Conservation (phyloP, 371 early-diverging fungal genomes). For the Zancudomyces culisetae region DNA sequence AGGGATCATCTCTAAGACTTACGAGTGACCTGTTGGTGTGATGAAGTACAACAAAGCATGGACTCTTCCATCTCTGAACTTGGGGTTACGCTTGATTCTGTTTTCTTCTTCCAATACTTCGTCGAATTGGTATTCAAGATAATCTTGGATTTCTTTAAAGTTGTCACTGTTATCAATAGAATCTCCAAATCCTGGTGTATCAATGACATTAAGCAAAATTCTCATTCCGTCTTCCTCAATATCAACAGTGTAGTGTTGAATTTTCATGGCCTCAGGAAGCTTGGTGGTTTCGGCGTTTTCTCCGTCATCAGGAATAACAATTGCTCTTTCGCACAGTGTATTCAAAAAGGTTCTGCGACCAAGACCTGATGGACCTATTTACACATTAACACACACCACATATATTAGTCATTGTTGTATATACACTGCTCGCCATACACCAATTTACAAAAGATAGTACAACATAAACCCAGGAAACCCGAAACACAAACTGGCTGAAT, state of each 20-base stretch:
- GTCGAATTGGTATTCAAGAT: conserved; percentile 80
- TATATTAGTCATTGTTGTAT: too few species aligned
- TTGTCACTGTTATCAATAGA: conserved; percentile 72
- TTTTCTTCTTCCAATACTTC: conserved; percentile 73
- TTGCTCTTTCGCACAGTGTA: conserved; percentile 70
- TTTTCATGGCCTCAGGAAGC: conserved; percentile 73
- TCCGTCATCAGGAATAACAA: conserved; percentile 47
- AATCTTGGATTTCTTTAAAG: conserved; percentile 44
- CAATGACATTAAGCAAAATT: conserved; percentile 78
- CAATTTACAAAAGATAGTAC: too few species aligned
- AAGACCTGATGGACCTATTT: conserved; percentile 38
- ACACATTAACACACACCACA: background rate
- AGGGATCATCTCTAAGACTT: too few species aligned
- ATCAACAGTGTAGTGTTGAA: conserved; percentile 59
- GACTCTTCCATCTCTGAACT: conserved; percentile 91
- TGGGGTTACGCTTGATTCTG: conserved; percentile 79
- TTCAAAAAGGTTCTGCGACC: conserved; percentile 96
- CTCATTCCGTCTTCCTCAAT: conserved; percentile 91
- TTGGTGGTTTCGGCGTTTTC: conserved; percentile 67
- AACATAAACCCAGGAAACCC: too few species aligned
- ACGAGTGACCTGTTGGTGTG: conserved; percentile 85
- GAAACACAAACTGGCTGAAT: too few species aligned
- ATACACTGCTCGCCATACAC: too few species aligned
- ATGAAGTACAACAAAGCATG: conserved; percentile 98
- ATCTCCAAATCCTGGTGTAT: conserved; percentile 97